These are phyloP conservation scores for Saccharomyces uvarum DNA, from an alignment of 1,139 yeast species.

Conservation along the genomic window DNA sequence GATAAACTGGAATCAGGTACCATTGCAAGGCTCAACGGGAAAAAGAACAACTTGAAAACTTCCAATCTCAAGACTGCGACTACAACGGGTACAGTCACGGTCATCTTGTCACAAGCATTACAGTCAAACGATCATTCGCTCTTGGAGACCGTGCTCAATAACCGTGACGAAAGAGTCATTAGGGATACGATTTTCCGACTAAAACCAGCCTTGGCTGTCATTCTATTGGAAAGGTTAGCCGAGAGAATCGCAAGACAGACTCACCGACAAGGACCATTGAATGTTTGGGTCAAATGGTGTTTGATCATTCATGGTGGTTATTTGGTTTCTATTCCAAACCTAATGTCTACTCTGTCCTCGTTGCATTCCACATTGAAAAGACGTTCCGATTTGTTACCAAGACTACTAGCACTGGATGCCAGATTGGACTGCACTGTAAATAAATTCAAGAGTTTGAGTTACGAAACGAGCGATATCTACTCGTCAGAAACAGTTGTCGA, in stretches of 20 bases:
- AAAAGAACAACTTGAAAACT: conserved; percentile 10
- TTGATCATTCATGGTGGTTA: conserved; percentile 86
- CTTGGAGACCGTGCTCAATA: conserved; percentile 71
- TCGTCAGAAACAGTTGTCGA: not conserved
- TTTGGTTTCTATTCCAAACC: conserved; percentile 57
- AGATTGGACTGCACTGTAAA: conserved; percentile 65
- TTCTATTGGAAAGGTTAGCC: conserved; percentile 71
- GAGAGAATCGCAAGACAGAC: conserved; percentile 71
- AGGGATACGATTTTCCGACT: conserved; percentile 63
- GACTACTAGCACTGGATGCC: conserved; percentile 76
- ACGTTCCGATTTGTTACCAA: conserved; percentile 69
- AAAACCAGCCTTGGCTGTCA: conserved; percentile 65
- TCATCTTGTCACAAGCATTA: conserved; percentile 62
- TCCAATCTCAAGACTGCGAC: conserved; percentile 17
- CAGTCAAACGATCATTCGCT: conserved; percentile 64
- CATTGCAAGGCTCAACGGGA: conserved; percentile 9
- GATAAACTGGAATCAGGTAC: conserved; percentile 40
- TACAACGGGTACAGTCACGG: conserved; percentile 57
- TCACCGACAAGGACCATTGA: conserved; percentile 58
- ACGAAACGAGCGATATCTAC: not conserved
- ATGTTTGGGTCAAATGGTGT: conserved; percentile 90
- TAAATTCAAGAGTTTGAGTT: conserved; percentile 41
- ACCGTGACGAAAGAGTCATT: conserved; percentile 66
- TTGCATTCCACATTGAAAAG: conserved; percentile 69
- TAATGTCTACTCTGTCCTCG: conserved; percentile 59